Evolutionary conservation across 2,329 filamentous ascomycete species (phyloP), one percentile per base, ranked within the genome.

Genomic region (Aspergillus viridinutans): DNA sequence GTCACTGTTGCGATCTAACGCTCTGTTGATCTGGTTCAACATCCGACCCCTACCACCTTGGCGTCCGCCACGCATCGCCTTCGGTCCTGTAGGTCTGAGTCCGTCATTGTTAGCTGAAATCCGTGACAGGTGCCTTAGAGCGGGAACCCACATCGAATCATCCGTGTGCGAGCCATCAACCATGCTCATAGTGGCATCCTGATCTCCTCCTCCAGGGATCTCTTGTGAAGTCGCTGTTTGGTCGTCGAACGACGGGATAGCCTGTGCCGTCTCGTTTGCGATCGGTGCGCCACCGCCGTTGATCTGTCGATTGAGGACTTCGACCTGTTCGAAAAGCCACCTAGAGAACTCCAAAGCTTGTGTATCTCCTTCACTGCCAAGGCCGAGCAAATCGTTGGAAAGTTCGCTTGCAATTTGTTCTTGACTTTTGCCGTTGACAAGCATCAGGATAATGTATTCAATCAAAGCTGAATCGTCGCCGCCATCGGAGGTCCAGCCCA

Each of bases 361-460:
- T 52, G 89, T 85, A 66, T 97, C 93, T 58, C 96, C 92, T 49
- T 91, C 86, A 2, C 32, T 32, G 29, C 86, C 85, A 4, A 97
- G 83, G 56, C 86, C 86, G 2, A 99, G 83, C 45, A 99, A 83
- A 67, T 99, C 94, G 62, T 87, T 89, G 1, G 92, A 89, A 14
- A 99, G 85, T 72, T 99, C 94, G 47, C 85, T 80, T 9, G 92
- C 89, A 63, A 99, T 93, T 72, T 97, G 89, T 52, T 92, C 86
- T 72, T 96, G 88, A 3, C 89, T 92, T 76, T 96, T 97, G 67
- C 92, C 91, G 76, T 97, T 97, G 61, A 90, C 90, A 32, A 99
- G 84, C 93, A 97, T 97, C 61, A 97, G 85, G 58, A 97, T 89
- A 64, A 99, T 94, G 78, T 97, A 99, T 78, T 99, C 94, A 58